Evolutionary conservation across 257 asterid species (phyloP), one percentile per base, ranked within the genome.

Genomic region (Salvia hispanica): DNA sequence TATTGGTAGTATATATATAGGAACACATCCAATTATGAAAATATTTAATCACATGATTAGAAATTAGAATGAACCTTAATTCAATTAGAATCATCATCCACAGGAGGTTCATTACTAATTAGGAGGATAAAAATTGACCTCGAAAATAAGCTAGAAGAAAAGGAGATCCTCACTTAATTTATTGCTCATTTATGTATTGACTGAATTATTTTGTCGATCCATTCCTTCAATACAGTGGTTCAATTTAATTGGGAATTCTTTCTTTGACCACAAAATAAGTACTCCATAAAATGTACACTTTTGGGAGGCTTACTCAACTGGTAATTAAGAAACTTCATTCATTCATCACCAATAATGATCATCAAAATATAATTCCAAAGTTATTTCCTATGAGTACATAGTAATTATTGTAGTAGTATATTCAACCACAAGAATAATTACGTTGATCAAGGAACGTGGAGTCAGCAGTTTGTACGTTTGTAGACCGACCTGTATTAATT

Each of bases 151-250:
- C 7, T 7, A 51, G 5, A 5, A 52, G 4, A 51, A 7, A 52
- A 18, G 3, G 34, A 52, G 58, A 3, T 5, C 6, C 39, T 34
- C 39, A 34, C 36, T 52, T 1, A 8, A 6, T 14, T 62, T 33
- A 62, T 44, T 62, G 53, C 31, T 21, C 67, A 45, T 62, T 62
- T 6, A 43, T 44, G 56, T 62, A 21, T 58, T 62, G 55, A 62
- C 67, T 62, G 55, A 44, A 62, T 62, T 62, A 62, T 62, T 62
- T 62, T 43, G 67, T 62, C 43, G 3, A 21, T 25, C 51, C 42
- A 62, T 62, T 44, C 37, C 18, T 62, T 12, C 43, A 7, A n/a
- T 13, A 44, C 43, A 12, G 25, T 62, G 3, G 14, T 43, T 16
- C 45, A 15, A 62, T 52, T 52, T 13, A 8, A 14, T 21, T 11